Evolutionary conservation across 371 early-diverging fungal genomes (phyloP).

Genomic region (Mucor indicus): DNA sequence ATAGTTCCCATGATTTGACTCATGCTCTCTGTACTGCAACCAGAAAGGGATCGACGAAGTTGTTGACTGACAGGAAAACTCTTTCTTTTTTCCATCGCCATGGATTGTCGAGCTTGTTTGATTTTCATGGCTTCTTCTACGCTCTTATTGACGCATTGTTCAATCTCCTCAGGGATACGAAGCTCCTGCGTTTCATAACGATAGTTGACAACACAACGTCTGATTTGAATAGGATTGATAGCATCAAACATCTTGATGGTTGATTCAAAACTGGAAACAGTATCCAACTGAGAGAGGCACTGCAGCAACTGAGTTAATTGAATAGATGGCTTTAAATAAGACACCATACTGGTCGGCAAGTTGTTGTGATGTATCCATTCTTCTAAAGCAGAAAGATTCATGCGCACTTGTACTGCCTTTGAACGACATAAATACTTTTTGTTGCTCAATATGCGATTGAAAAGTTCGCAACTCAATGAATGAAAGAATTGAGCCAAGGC

Average conservation of each 20-base stretch:
- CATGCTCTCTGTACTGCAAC: too few species aligned
- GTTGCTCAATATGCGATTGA: conserved; percentile 78
- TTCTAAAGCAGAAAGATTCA: conserved; percentile 75
- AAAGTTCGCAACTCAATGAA: conserved; percentile 69
- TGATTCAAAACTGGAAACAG: conserved; percentile 67
- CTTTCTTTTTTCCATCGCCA: conserved; percentile 27
- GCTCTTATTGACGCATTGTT: conserved; percentile 60
- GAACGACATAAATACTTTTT: conserved; percentile 73
- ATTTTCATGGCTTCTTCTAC: conserved; percentile 60
- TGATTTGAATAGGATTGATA: conserved; percentile 66
- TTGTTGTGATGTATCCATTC: conserved; percentile 66
- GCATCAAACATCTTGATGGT: conserved; percentile 60
- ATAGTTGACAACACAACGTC: conserved; percentile 70
- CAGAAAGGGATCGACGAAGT: conserved; percentile 26
- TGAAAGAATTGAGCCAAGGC: conserved; percentile 72
- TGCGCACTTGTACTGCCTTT: conserved; percentile 77
- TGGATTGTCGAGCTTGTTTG: conserved; percentile 28
- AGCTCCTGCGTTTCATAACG: conserved; percentile 83
- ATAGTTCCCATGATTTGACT: conserved; percentile 27
- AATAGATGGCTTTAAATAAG: conserved; percentile 61
- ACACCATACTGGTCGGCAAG: conserved; percentile 41
- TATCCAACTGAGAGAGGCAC: conserved; percentile 66
- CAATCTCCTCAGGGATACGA: conserved; percentile 64
- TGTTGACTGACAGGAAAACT: conserved; percentile 6
- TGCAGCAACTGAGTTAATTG: conserved; percentile 81